A percentile compares a stretch with the other conserved stretches of the same genome.
These are phyloP conservation scores for Boletus subparvulus DNA, from an alignment of 768 basidiomycete genomes.

Conservation along the genomic window DNA sequence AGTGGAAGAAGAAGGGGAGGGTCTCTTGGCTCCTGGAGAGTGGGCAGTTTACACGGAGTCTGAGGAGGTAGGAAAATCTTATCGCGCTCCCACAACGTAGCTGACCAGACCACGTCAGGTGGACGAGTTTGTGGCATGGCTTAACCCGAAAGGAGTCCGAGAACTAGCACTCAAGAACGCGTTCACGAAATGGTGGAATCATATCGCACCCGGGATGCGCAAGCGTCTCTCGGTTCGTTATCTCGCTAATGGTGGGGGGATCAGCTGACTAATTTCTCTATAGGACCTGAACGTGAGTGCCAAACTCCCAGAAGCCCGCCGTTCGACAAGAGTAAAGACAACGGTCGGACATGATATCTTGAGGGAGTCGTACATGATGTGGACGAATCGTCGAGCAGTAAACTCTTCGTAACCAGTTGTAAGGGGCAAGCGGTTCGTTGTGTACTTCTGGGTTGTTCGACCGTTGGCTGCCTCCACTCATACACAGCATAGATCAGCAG, in stretches of 20 bases:
- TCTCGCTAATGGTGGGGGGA: background rate
- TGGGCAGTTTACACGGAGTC: slow-evolving; percentile 91
- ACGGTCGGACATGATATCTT: slow-evolving; percentile 58
- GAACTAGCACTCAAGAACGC: slow-evolving; percentile 78
- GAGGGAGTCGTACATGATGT: slow-evolving; percentile 84
- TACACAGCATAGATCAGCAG: slow-evolving; percentile 19
- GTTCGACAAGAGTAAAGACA: slow-evolving; percentile 69
- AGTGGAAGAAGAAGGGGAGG: slow-evolving; percentile 79
- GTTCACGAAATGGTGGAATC: slow-evolving; percentile 81
- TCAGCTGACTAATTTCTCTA: slow-evolving; percentile 9
- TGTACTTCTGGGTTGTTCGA: slow-evolving; percentile 9
- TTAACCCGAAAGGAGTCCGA: slow-evolving; percentile 88
- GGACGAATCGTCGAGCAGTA: slow-evolving; percentile 78
- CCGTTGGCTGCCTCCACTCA: slow-evolving; percentile 3
- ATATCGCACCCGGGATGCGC: slow-evolving; percentile 76
- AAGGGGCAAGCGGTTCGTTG: background rate
- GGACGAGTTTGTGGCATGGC: slow-evolving; percentile 81
- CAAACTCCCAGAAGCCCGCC: slow-evolving; percentile 75
- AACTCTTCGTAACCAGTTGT: slow-evolving; percentile 30
- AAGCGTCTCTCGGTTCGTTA: slow-evolving; percentile 69
- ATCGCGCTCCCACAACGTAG: background rate
- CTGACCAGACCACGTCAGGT: slow-evolving; percentile 48
- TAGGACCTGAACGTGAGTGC: slow-evolving; percentile 71
- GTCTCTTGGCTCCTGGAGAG: slow-evolving; percentile 68
- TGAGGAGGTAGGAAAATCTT: slow-evolving; percentile 66